Percentiles rank a stretch among this genome's conserved stretches.
These are phyloP conservation scores for Catharanthus roseus DNA, from an alignment of 257 asterid genomes.

Conservation along the genomic window DNA sequence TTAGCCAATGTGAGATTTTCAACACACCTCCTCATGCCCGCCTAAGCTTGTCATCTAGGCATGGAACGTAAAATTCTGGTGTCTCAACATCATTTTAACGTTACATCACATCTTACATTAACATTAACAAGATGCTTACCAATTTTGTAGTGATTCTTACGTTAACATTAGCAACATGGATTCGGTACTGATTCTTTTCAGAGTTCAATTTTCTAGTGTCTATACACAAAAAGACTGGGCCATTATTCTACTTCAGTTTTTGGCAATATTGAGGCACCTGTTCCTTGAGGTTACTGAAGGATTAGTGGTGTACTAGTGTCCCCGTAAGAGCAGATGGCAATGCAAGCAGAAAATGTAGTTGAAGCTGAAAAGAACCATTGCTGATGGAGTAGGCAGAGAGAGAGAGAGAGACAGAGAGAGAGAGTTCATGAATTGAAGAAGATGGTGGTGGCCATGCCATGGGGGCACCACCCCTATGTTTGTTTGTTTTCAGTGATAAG, in stretches of 20 bases:
- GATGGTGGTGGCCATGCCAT: background rate
- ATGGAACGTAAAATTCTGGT: no score
- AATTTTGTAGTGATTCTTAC: no score
- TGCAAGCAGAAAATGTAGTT: background rate
- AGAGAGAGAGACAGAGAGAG: no score
- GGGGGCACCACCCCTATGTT: background rate
- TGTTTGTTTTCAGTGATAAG: conserved; percentile 7
- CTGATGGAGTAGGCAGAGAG: background rate
- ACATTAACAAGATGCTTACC: no score
- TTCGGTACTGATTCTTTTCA: background rate
- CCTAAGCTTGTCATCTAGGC: no score
- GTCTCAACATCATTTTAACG: no score
- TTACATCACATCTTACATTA: no score
- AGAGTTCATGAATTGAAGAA: background rate
- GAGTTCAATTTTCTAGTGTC: conserved; percentile 12
- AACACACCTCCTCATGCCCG: no score
- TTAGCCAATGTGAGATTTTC: no score
- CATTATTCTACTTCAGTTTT: conserved; percentile 8
- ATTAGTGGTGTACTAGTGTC: conserved; percentile 7
- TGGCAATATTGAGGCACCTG: conserved; percentile 11
- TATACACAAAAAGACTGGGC: background rate
- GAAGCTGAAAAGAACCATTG: conserved; percentile 13
- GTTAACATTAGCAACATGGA: no score
- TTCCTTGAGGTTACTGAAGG: conserved; percentile 9
- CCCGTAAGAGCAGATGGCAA: conserved; percentile 6